Evolutionary conservation across 352 stramenopile species (phyloP), one percentile per base, ranked within the genome.

Genomic region (Pythium brachiatum): DNA sequence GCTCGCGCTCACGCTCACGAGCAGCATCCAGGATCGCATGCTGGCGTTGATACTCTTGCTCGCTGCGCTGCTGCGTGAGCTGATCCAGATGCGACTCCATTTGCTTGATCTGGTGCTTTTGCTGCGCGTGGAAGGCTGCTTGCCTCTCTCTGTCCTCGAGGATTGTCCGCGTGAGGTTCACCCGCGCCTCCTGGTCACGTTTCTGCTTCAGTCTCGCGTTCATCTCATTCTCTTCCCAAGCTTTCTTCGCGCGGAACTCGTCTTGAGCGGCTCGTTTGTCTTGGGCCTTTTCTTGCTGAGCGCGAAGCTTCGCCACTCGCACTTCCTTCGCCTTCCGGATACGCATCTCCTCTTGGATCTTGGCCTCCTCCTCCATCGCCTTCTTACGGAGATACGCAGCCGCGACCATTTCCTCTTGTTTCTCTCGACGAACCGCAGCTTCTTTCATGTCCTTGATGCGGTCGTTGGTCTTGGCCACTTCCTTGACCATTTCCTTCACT

Each of bases 221-320:
- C 70, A 74, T 86, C 53, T 93, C 83, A 0, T 69, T 74, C 20
- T 81, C 76, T 64, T 91, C 83, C 64, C 75, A 89, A 1, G 81
- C 79, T 41, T 86, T 86, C 58, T 93, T 93, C 20, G 83, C 79
- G 7, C 81, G 80, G 69, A 88, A 85, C 43, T 82, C 83, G 39
- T 91, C 81, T 26, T 86, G 80, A 16, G 79, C 65, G 0, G 75
- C 72, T 16, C 83, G 78, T 41, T 90, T 93, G 68, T 91, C 84
- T 53, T 91, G 81, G n/a, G 76, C 77, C 51, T 91, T 91, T 60
- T 93, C 81, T 48, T 93, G 84, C 48, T 93, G 81, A 20, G 80
- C 84, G 11, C 84, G 81, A 32, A 93, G 65, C 60, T 93, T 93
- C 16, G 84, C 81, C 7, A 78, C 78, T 6, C 81, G 79, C 5